Evolutionary conservation across 2,329 filamentous ascomycete species (phyloP).

Genomic region (Mycosphaerelloides madeirae): DNA sequence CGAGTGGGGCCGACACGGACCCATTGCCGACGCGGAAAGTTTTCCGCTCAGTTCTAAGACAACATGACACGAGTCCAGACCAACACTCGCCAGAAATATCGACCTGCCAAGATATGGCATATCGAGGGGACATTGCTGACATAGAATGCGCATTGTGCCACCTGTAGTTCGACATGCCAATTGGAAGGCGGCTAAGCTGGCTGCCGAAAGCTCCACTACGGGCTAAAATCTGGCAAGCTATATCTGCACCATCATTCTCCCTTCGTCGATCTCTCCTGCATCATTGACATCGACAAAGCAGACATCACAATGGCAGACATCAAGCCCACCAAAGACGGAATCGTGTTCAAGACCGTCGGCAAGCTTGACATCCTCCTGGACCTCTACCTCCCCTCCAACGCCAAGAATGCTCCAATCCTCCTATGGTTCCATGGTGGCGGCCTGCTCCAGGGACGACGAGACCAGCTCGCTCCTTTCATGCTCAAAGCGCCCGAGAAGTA

Average conservation of each 20-base stretch:
- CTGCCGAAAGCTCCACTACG: no score
- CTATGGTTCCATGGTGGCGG: constrained; percentile 29
- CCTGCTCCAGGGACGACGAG: constrained; percentile 28
- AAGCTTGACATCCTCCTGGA: constrained; percentile 20
- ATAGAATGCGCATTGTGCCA: no score
- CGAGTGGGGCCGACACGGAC: no score
- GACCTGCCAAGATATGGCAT: no score
- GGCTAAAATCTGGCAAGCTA: not conserved
- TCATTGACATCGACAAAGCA: not conserved
- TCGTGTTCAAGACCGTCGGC: constrained; percentile 23
- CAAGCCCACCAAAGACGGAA: constrained; percentile 13
- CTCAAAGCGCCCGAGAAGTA: constrained; percentile 21
- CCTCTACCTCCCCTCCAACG: constrained; percentile 20
- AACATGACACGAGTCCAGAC: no score
- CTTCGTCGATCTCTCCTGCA: not conserved
- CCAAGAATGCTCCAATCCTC: constrained; percentile 16
- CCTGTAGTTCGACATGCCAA: no score
- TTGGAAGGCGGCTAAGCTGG: no score
- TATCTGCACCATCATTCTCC: not conserved
- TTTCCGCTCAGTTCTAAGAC: no score
- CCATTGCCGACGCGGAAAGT: no score
- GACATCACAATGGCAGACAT: constrained; percentile 13
- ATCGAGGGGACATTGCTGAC: no score
- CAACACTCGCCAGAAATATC: no score
- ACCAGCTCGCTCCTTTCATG: constrained; percentile 24